Conservation (phyloP, 495 filamentous ascomycete genomes). For the Cercophora scortea region DNA sequence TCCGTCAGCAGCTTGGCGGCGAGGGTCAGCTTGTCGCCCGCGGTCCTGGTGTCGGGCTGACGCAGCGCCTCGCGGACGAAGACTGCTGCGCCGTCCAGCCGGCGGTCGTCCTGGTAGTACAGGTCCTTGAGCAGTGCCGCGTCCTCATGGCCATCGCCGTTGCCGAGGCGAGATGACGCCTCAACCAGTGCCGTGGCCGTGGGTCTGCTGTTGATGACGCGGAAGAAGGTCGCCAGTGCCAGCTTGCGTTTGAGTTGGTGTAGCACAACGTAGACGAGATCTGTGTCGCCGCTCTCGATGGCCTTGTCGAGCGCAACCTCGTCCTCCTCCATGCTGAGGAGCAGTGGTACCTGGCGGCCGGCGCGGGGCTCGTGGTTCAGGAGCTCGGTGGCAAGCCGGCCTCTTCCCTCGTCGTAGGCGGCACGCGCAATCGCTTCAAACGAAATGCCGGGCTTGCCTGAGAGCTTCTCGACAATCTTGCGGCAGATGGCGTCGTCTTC, state of each 20-base stretch:
- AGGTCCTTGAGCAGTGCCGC: slow-evolving; percentile 84
- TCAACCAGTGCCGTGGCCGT: slow-evolving; percentile 86
- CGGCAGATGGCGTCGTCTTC: slow-evolving; percentile 85
- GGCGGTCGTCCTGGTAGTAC: slow-evolving; percentile 95
- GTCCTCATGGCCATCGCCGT: slow-evolving; percentile 46
- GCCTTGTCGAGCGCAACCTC: slow-evolving; percentile 94
- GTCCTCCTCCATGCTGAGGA: slow-evolving; percentile 93
- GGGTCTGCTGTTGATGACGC: slow-evolving; percentile 79
- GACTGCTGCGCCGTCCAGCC: slow-evolving; percentile 79
- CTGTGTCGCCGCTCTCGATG: slow-evolving; percentile 89
- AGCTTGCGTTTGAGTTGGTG: slow-evolving; percentile 85
- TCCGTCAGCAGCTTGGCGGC: slow-evolving; percentile 76
- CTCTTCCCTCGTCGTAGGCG: slow-evolving; percentile 91
- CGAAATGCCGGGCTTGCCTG: slow-evolving; percentile 82
- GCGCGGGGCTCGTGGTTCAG: slow-evolving; percentile 90
- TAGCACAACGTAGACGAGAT: slow-evolving; percentile 84
- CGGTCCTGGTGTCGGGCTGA: slow-evolving; percentile 52
- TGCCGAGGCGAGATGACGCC: slow-evolving; percentile 51
- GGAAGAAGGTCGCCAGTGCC: slow-evolving; percentile 85
- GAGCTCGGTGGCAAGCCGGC: slow-evolving; percentile 76
- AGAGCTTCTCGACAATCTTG: slow-evolving; percentile 77
- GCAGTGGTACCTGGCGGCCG: slow-evolving; percentile 89
- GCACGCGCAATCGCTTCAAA: slow-evolving; percentile 90
- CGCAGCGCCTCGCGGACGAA: slow-evolving; percentile 73
- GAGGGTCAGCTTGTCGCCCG: slow-evolving; percentile 73